Conservation (phyloP, 202 grass and related monocot species). For the Bolboschoenoplectus hybrid region DNA sequence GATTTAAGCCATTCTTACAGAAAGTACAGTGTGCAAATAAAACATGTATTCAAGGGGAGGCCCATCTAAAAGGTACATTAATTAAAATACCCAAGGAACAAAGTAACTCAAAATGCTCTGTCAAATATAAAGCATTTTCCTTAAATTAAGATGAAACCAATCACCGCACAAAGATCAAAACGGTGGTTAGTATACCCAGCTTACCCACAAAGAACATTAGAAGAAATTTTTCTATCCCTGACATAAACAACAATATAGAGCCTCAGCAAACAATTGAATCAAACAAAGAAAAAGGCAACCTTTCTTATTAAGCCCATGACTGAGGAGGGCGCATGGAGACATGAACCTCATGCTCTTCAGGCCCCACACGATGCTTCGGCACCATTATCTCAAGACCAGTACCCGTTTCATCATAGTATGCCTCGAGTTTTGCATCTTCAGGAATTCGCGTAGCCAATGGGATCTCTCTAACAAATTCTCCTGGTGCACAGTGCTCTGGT, state of each 20-base stretch:
- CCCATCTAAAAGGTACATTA: slow-evolving; percentile 32
- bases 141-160: slow-evolving; percentile 37
- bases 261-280: slow-evolving; percentile 36
- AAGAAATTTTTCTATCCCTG: slow-evolving; percentile 24
- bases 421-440: slow-evolving; percentile 82
- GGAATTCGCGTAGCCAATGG: slow-evolving; percentile 74
- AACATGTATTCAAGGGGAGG: slow-evolving; percentile 32
- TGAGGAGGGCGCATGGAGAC: slow-evolving; percentile 78
- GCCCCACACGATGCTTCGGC: slow-evolving; percentile 70
- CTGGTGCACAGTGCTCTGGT: slow-evolving; percentile 91
- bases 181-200: slow-evolving; percentile 30
- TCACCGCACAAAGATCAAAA: slow-evolving; percentile 34
- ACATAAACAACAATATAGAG: slow-evolving; percentile 32
- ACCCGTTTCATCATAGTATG: slow-evolving; percentile 79
- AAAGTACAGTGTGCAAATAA: slow-evolving; percentile 24
- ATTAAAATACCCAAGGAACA: slow-evolving; percentile 33
- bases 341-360: slow-evolving; percentile 95
- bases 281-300: slow-evolving; percentile 31
- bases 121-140: slow-evolving; percentile 44
- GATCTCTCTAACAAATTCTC: slow-evolving; percentile 88
- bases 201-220: slow-evolving; percentile 28
- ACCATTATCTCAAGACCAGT: slow-evolving; percentile 86
- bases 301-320: slow-evolving; percentile 59
- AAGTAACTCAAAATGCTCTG: slow-evolving; percentile 39
- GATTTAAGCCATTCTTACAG: slow-evolving; percentile 30